These are phyloP conservation scores for Dactylis glomerata DNA, from an alignment of 176 grass and related monocot species.

Conservation along the genomic window DNA sequence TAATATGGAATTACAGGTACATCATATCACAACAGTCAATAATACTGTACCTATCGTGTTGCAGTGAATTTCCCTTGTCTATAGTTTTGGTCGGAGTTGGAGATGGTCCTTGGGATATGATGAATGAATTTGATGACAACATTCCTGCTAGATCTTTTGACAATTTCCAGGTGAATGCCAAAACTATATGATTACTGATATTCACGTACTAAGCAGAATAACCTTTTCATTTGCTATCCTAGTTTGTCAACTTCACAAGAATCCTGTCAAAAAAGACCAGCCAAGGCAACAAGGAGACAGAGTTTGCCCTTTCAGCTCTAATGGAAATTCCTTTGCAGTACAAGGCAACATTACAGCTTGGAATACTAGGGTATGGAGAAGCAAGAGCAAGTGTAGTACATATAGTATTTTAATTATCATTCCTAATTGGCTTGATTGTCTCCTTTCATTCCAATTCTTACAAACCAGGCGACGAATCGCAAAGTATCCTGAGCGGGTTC, in stretches of 20 bases:
- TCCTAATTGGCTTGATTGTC: constrained; percentile 6
- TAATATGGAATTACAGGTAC: neutral
- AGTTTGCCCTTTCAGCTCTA: constrained; percentile 81
- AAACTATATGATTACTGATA: neutral
- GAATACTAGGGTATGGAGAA: constrained; percentile 72
- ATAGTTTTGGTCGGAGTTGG: constrained; percentile 70
- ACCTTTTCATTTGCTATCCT: constrained; percentile 11
- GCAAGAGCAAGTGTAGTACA: constrained; percentile 19
- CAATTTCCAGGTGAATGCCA: constrained; percentile 54
- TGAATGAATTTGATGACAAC: constrained; percentile 73
- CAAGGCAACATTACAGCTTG: constrained; percentile 74
- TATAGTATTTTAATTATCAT: constrained; percentile 19
- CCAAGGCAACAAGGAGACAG: constrained; percentile 65
- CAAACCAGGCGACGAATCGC: constrained; percentile 43
- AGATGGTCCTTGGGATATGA: constrained; percentile 76
- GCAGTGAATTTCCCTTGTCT: constrained; percentile 65
- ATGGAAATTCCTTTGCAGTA: constrained; percentile 90
- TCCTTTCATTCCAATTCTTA: constrained; percentile 26
- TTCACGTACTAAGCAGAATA: neutral
- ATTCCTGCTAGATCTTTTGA: constrained; percentile 69
- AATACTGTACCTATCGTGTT: constrained; percentile 7
- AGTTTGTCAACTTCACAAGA: constrained; percentile 86
- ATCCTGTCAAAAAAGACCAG: constrained; percentile 77
- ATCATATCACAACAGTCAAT: neutral
- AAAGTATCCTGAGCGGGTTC: constrained; percentile 58